phyloP scores from a whole-genome alignment of 495 filamentous ascomycete genomes.

The Ascodesmis nigricans region DNA sequence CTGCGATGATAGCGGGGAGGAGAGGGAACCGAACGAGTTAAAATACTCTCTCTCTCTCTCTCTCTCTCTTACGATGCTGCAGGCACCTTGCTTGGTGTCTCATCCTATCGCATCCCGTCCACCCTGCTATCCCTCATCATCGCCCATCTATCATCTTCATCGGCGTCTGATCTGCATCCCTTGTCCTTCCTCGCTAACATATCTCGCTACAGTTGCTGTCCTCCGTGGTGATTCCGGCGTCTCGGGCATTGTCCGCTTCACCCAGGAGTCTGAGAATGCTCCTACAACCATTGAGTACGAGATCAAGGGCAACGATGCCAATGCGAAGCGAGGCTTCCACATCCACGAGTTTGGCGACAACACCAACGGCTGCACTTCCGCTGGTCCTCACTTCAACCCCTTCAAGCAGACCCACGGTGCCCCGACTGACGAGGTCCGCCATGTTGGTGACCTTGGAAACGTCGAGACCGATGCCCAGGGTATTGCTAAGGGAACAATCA shows the following conservation, averaged over 20 bases:
- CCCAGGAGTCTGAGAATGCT: conserved; percentile 59
- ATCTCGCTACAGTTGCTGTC: conserved; percentile 76
- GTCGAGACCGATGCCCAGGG: conserved; percentile 83
- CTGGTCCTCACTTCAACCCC: conserved; percentile 97
- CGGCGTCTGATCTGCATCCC: too few relatives aligned
- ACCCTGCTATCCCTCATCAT: too few relatives aligned
- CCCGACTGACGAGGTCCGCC: conserved; percentile 57
- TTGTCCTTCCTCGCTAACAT: too few relatives aligned
- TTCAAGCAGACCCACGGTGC: conserved; percentile 76
- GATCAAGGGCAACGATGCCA: conserved; percentile 79
- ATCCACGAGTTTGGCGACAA: conserved; percentile 98
- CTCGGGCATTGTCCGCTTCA: conserved; percentile 78
- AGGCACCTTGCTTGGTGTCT: too few relatives aligned
- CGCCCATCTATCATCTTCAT: too few relatives aligned
- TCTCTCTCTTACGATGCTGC: too few relatives aligned
- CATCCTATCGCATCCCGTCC: too few relatives aligned
- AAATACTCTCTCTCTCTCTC: too few relatives aligned
- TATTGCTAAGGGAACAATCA: conserved; percentile 51
- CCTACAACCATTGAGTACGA: conserved; percentile 78
- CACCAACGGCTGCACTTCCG: conserved; percentile 97
- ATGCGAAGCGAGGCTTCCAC: conserved; percentile 91
- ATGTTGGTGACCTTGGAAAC: conserved; percentile 95
- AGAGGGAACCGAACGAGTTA: too few relatives aligned
- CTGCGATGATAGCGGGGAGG: too few relatives aligned
- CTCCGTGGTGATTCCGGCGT: conserved; percentile 93